Base-by-base conservation (phyloP, 495 filamentous ascomycete genomes). In the Lasiosphaeris hirsuta region DNA sequence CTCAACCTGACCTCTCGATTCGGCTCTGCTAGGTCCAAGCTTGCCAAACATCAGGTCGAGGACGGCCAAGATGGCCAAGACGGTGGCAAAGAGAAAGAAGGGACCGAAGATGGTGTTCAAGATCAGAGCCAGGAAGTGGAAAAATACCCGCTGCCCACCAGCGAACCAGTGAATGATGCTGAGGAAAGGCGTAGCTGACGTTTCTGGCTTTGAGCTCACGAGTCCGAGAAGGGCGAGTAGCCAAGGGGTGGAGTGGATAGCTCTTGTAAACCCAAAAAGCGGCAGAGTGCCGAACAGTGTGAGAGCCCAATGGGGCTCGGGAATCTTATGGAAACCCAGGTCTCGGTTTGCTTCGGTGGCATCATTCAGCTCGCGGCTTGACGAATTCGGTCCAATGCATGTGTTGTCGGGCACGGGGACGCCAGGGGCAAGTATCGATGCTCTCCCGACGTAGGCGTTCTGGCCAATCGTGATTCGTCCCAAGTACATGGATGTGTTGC, bases 351-450 rank as follows among this genome's bases (percentile, higher is more conserved):
- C 63, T 40, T 77, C 75, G 33, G 63, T 60, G 1, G 71, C 70
- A 46, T 76, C 72, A 1, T 66, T 60, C 4, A 72, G 58, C 51
- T 79, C 76, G 69, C 74, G 76, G 59, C 72, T 76, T 0, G 74
- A 74, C 10, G 75, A 78, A 54, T 78, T 79, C 10, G 75, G 70
- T 9, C 76, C 76, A 44, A 79, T 74, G 62, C 73, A 77, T 15
- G 71, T 64, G 45, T 66, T 63, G 14, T 67, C 63, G 0, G 76
- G 74, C 7, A 79, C 33, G 30, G 45, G 56, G 0, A 74, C 68
- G 6, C 76, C 76, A n/a, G 76, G 62, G 4, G 76, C 74, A n/a
- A 78, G 36, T 8, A 72, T 65, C 0, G 74, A 71, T 18, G 69
- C 65, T 14, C 70, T 51, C 19, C 76, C 76, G 11, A 77, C 55